Percentiles rank a stretch among this genome's conserved stretches.
phyloP scores from a whole-genome alignment of 2,329 filamentous ascomycete species.

The Rachicladosporium sp. region DNA sequence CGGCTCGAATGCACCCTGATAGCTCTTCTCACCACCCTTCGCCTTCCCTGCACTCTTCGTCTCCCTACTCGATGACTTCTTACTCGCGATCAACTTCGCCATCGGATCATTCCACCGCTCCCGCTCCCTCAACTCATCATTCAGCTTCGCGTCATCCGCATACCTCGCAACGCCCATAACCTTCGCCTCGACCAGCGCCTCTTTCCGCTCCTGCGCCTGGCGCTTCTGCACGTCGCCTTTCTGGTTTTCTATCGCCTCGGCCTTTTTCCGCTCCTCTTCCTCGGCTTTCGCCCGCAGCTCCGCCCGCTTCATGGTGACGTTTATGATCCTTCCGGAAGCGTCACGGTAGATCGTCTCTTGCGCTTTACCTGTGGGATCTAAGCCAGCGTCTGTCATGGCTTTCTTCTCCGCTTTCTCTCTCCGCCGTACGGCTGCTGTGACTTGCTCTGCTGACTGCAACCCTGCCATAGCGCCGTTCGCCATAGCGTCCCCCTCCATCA shows the following conservation, averaged over 20 bases:
- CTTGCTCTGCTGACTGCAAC: slow-evolving; percentile 69
- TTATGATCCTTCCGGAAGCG: slow-evolving; percentile 85
- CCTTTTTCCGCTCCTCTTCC: slow-evolving; percentile 53
- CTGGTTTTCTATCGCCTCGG: slow-evolving; percentile 54
- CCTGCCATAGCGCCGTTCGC: slow-evolving; percentile 79
- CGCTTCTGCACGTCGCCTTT: slow-evolving; percentile 76
- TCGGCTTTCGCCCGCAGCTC: slow-evolving; percentile 72
- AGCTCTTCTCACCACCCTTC: slow-evolving; percentile 47
- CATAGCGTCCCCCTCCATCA: slow-evolving; percentile 52
- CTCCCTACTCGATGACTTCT: slow-evolving; percentile 25
- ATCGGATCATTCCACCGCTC: slow-evolving; percentile 92
- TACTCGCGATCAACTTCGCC: slow-evolving; percentile 58
- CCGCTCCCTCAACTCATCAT: slow-evolving; percentile 63
- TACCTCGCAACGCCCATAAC: slow-evolving; percentile 67
- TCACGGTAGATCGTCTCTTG: slow-evolving; percentile 91
- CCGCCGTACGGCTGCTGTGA: slow-evolving; percentile 44
- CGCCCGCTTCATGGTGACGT: slow-evolving; percentile 79
- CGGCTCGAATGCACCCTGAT: slow-evolving; percentile 67
- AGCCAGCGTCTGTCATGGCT: slow-evolving; percentile 34
- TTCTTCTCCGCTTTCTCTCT: slow-evolving; percentile 52
- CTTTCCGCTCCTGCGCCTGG: slow-evolving; percentile 51
- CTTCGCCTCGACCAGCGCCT: slow-evolving; percentile 66
- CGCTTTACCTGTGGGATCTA: slow-evolving; percentile 33
- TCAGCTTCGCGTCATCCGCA: slow-evolving; percentile 74
- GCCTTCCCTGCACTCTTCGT: slow-evolving; percentile 37